Conservation (phyloP, 208 protist species). For the Jaenimonas drosophilae region DNA sequence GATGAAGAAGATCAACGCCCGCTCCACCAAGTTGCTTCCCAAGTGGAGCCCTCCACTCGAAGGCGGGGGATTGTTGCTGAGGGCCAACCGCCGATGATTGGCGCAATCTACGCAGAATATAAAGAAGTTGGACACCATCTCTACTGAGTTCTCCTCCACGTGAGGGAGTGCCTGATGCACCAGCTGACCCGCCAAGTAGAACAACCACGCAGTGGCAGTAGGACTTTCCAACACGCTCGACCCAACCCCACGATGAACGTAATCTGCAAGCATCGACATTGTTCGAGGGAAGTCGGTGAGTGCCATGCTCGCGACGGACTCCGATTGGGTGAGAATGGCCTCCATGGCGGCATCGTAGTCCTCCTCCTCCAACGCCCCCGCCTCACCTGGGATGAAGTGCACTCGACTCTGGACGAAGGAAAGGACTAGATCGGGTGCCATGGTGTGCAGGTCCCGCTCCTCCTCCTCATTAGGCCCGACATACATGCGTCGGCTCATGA, state of each 20-base stretch:
- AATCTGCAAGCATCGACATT: slow-evolving; percentile 35
- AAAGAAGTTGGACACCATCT: slow-evolving; percentile 46
- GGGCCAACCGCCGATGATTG: slow-evolving; percentile 25
- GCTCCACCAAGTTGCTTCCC: slow-evolving; percentile 53
- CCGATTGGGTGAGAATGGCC: slow-evolving; percentile 39
- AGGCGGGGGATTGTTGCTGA: slow-evolving; percentile 5
- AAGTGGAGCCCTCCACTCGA: not conserved
- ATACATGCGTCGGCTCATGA: slow-evolving; percentile 52
- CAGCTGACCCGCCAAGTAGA: slow-evolving; percentile 54
- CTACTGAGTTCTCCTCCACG: slow-evolving; percentile 29
- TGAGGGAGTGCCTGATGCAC: slow-evolving; percentile 33
- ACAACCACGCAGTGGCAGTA: slow-evolving; percentile 66
- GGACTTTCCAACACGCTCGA: slow-evolving; percentile 38
- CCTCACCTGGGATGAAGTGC: not conserved
- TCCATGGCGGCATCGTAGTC: slow-evolving; percentile 40
- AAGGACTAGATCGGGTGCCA: slow-evolving; percentile 26
- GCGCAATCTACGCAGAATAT: slow-evolving; percentile 58
- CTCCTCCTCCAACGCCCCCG: slow-evolving; percentile 6
- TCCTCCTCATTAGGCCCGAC: slow-evolving; percentile 19
- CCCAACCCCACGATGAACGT: slow-evolving; percentile 35
- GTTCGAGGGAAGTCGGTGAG: slow-evolving; percentile 30
- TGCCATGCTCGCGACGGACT: slow-evolving; percentile 29
- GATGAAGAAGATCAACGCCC: slow-evolving; percentile 58
- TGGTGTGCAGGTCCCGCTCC: slow-evolving; percentile 27
- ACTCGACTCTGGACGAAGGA: slow-evolving; percentile 50